Conservation (phyloP, 2,329 filamentous ascomycete genomes). For the Dactylellina haptotyla region DNA sequence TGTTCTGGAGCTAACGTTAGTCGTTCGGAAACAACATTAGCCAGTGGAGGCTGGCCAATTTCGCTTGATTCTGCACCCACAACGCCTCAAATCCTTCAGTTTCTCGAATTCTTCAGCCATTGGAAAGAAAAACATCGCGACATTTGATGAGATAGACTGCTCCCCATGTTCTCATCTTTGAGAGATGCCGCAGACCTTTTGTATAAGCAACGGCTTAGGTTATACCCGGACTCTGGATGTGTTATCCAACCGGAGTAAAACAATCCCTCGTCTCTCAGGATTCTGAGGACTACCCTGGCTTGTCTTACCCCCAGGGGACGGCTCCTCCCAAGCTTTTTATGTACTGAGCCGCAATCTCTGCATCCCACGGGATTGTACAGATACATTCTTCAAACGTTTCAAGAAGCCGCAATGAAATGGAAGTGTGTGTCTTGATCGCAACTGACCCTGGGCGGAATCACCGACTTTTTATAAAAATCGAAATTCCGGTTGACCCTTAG, state of each 20-base stretch:
- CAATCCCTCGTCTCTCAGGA: no score
- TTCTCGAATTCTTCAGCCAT: slow-evolving; percentile 3
- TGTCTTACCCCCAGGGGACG: no score
- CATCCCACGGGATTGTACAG: slow-evolving; percentile 27
- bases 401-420: slow-evolving; percentile 15
- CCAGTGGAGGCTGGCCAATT: slow-evolving; percentile 38
- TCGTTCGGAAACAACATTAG: slow-evolving; percentile 14
- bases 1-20: slow-evolving; percentile 27
- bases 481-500: not conserved
- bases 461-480: not conserved
- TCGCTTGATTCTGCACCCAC: slow-evolving; percentile 27
- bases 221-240: no score
- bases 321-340: slow-evolving; percentile 16
- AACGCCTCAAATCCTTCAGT: slow-evolving; percentile 39
- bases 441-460: not conserved
- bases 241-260: no score
- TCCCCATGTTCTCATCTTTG: no score
- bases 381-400: slow-evolving; percentile 12
- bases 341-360: slow-evolving; percentile 38
- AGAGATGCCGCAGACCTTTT: no score
- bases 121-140: no score
- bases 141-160: no score
- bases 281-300: no score
- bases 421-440: not conserved
- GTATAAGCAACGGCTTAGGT: not conserved